These are phyloP conservation scores for Dioszegia crocea DNA, from an alignment of 768 basidiomycete genomes.

Conservation along the genomic window DNA sequence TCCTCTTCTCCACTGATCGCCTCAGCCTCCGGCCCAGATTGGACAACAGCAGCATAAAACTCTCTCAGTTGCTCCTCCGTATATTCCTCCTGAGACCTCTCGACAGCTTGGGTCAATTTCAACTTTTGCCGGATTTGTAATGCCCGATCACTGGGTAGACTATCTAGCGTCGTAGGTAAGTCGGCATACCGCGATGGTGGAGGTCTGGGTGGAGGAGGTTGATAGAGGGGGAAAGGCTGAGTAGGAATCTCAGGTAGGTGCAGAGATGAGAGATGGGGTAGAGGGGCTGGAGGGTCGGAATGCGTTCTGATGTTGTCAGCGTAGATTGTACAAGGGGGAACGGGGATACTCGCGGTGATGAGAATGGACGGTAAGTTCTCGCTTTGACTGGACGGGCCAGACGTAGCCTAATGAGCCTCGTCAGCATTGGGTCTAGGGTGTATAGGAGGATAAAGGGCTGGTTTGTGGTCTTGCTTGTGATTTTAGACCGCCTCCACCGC, in stretches of 20 bases:
- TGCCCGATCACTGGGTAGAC: neutral
- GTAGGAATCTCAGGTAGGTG: neutral
- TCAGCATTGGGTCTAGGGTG: slow-evolving; percentile 3
- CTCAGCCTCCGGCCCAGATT: neutral
- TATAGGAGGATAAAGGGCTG: no score
- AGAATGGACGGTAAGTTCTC: neutral
- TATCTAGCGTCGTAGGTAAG: neutral
- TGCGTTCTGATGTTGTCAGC: neutral
- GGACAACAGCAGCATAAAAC: slow-evolving; percentile 13
- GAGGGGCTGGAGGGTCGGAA: neutral
- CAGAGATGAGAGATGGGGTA: neutral
- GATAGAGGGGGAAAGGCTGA: slow-evolving; percentile 1
- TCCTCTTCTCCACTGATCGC: neutral
- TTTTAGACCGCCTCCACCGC: neutral
- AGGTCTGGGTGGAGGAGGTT: neutral
- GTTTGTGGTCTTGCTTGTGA: neutral
- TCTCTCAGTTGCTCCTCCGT: slow-evolving; percentile 11
- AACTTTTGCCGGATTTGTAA: neutral
- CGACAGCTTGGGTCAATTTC: neutral
- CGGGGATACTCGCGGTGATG: neutral
- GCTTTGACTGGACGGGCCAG: neutral
- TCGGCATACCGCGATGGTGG: neutral
- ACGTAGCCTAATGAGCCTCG: neutral
- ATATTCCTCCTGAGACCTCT: neutral
- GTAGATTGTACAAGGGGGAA: neutral